These are phyloP conservation scores for Mortierella sp. DNA, from an alignment of 371 early-diverging fungal genomes.

Conservation along the genomic window DNA sequence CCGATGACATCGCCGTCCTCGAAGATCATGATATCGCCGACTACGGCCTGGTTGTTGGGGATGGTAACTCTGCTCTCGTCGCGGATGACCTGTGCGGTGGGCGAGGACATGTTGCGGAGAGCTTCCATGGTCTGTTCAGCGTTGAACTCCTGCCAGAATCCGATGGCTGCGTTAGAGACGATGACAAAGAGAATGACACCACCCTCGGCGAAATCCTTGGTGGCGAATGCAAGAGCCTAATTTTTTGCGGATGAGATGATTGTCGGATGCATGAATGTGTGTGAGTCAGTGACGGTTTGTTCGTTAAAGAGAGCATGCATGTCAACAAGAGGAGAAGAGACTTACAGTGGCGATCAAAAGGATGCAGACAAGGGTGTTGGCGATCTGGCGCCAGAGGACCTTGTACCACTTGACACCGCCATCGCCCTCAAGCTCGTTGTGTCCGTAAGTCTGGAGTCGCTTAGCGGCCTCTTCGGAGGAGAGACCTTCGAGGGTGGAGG, in stretches of 20 bases:
- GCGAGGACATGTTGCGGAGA: constrained; percentile 83
- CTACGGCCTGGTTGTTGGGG: constrained; percentile 82
- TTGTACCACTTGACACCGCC: constrained; percentile 73
- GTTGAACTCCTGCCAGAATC: constrained; percentile 90
- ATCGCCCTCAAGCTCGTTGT: constrained; percentile 78
- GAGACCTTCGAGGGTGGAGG: constrained; percentile 75
- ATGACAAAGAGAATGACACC: constrained; percentile 83
- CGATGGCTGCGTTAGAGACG: constrained; percentile 82
- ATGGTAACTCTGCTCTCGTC: constrained; percentile 77
- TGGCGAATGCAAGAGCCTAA: constrained; percentile 67
- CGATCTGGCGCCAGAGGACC: constrained; percentile 82
- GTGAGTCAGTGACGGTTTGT: not conserved
- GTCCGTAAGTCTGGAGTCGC: constrained; percentile 73
- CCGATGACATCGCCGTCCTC: constrained; percentile 91
- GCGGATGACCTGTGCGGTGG: constrained; percentile 83
- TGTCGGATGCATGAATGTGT: not conserved
- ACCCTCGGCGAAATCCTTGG: constrained; percentile 75
- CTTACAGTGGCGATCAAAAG: constrained; percentile 76
- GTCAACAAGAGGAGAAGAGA: not conserved
- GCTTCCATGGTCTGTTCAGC: constrained; percentile 93
- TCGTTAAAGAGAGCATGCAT: not conserved
- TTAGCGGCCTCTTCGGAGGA: constrained; percentile 62
- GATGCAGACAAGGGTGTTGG: constrained; percentile 88
- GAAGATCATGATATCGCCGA: constrained; percentile 89
- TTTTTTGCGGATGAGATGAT: not conserved